Percentiles rank a stretch among this genome's conserved stretches.
These are phyloP conservation scores for Tetrapyrgos nigripes DNA, from an alignment of 1,284 basidiomycete genomes.

Conservation along the genomic window DNA sequence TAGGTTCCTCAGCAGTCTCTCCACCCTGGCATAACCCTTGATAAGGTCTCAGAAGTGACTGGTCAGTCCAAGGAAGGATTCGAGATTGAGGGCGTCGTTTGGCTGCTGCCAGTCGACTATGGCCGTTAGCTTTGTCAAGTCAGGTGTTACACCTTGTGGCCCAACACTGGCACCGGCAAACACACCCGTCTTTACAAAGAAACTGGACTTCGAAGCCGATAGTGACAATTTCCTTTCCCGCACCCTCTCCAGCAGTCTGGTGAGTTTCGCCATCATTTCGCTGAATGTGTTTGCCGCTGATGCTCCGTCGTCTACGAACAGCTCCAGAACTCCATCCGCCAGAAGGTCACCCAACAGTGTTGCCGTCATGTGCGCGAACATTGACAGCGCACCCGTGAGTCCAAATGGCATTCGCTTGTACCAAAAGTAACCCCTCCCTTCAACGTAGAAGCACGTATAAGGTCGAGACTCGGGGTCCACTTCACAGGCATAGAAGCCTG, in stretches of 20 bases:
- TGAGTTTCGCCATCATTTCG: conserved; percentile 25
- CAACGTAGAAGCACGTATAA: conserved; percentile 44
- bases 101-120: conserved; percentile 39
- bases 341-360: conserved; percentile 36
- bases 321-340: conserved; percentile 29
- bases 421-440: conserved; percentile 43
- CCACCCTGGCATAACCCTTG: conserved; percentile 34
- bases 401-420: conserved; percentile 48
- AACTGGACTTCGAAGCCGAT: conserved; percentile 33
- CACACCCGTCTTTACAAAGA: too few species aligned
- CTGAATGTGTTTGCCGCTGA: conserved; percentile 33
- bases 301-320: conserved; percentile 41
- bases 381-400: conserved; percentile 45
- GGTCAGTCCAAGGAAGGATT: conserved; percentile 19
- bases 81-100: conserved; percentile 28
- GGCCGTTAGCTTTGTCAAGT: conserved; percentile 39
- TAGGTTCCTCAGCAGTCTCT: conserved; percentile 34
- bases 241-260: conserved; percentile 24
- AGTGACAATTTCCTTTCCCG: conserved; percentile 33
- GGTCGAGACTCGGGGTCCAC: conserved; percentile 33
- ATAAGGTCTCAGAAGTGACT: conserved; percentile 36
- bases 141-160: conserved; percentile 34
- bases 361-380: conserved; percentile 40
- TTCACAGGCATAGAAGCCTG: conserved; percentile 42
- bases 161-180: conserved; percentile 33